phyloP scores from a whole-genome alignment of 306 rosid species.

The Prosopis cineraria region DNA sequence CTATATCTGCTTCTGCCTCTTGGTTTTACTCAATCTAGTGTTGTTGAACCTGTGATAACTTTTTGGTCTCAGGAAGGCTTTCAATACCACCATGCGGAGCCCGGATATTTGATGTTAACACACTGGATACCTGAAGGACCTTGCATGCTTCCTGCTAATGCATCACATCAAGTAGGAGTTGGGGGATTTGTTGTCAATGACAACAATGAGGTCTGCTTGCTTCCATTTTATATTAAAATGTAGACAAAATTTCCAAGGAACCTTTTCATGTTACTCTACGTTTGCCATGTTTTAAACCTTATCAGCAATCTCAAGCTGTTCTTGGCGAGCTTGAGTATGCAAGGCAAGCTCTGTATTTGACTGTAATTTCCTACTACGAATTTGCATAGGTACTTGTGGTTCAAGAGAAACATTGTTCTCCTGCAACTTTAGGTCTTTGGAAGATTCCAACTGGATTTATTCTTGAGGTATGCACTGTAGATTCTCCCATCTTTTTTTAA shows the following conservation, averaged over 20 bases:
- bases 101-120: constrained; percentile 90
- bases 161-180: constrained; percentile 95
- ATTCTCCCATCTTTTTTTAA: constrained; percentile 8
- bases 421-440: constrained; percentile 69
- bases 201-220: constrained; percentile 63
- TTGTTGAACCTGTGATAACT: constrained; percentile 35
- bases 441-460: constrained; percentile 97
- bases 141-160: constrained; percentile 90
- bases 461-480: constrained; percentile 61
- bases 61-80: constrained; percentile 83
- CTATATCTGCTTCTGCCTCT: not conserved
- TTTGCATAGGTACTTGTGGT: constrained; percentile 83
- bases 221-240: not conserved
- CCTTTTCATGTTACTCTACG: not conserved
- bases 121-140: constrained; percentile 97
- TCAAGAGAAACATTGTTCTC: constrained; percentile 83
- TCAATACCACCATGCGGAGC: constrained; percentile 89
- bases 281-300: not conserved
- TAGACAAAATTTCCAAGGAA: not conserved
- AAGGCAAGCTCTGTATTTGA: not conserved
- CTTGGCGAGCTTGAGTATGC: constrained; percentile 11
- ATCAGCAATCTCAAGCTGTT: constrained; percentile 3
- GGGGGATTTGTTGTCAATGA: constrained; percentile 91
- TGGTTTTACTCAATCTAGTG: not conserved
- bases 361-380: constrained; percentile 18